These are phyloP conservation scores for Marchantia paleacea DNA, from an alignment of 225 moss, liverwort and hornwort genomes.

Conservation along the genomic window DNA sequence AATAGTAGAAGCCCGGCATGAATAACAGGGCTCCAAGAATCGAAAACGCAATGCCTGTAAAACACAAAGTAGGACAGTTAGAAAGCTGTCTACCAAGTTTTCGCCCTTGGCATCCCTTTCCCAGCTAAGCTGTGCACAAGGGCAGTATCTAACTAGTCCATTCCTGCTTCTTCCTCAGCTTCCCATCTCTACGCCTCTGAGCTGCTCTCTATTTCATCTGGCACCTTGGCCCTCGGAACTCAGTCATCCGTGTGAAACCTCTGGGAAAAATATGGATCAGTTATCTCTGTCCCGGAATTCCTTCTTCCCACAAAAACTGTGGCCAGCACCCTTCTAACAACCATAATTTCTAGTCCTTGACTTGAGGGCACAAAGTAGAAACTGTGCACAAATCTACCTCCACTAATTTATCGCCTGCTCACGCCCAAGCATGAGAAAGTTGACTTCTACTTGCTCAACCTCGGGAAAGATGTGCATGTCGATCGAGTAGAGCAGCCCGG, in stretches of 20 bases:
- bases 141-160: background rate
- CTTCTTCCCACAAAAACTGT: too few species aligned
- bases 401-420: background rate
- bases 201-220: background rate
- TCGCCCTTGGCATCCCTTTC: background rate
- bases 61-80: background rate
- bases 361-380: background rate
- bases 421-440: background rate
- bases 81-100: background rate
- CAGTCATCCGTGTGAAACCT: background rate
- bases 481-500: background rate
- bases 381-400: background rate
- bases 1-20: slow-evolving; percentile 73
- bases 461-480: background rate
- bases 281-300: too few species aligned
- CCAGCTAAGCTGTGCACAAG: background rate
- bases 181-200: background rate
- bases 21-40: slow-evolving; percentile 70
- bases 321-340: background rate
- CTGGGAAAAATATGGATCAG: too few species aligned
- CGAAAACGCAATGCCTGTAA: slow-evolving; percentile 62
- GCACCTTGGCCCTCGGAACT: background rate
- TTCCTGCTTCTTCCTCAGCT: background rate
- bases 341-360: background rate
- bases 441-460: background rate